Base-by-base conservation (phyloP, 768 basidiomycete genomes). In the Rhodotorula kratochvilovae region DNA sequence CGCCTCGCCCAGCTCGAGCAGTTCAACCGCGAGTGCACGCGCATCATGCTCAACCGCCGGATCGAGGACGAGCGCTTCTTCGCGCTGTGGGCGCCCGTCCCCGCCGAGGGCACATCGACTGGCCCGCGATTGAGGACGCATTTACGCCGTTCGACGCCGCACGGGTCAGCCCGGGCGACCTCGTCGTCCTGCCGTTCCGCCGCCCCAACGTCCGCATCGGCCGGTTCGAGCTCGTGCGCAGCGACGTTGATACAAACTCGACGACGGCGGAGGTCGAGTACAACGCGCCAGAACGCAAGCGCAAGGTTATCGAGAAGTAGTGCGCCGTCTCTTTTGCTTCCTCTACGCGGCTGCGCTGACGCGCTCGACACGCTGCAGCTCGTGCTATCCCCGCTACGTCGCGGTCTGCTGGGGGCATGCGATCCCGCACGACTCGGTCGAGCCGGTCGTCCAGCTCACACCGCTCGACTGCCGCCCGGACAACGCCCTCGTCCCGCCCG, bases 31-130 rank as follows among this genome's bases (percentile, higher is more conserved):
- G 80, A 82, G 75, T 85, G 86, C 25, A 82, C 90, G 56, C 86
- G 84, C 83, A 42, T 68, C 42, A 58, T 56, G 15, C 58, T 72
- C 48, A 76, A 78, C 46, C 71, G 71, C 2, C 23, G 48, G 5
- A 39, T 74, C 58, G 55, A 51, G 17, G 63, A 72, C 31, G 80
- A 81, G 6, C 83, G 84, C 13, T 81, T 87, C 58, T 85, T 85
- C 66, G 84, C 87, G 69, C 90, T 86, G 78, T 80, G 92, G 48
- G 85, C 89, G 33, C 90, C 89, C 10, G 80, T 92, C 59, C 83
- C 81, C n/a, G 77, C 79, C 53, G 80, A 83, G 39, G 58, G 35
- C 27, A 63, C 3, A 36, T 78, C 63, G 77, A 78, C 57, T 74
- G 70, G 67, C 6, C 10, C 3, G 8, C 39, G 1, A 55, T 78